These are phyloP conservation scores for Rutstroemia sp. DNA, from an alignment of 2,329 filamentous ascomycete species.

Conservation along the genomic window DNA sequence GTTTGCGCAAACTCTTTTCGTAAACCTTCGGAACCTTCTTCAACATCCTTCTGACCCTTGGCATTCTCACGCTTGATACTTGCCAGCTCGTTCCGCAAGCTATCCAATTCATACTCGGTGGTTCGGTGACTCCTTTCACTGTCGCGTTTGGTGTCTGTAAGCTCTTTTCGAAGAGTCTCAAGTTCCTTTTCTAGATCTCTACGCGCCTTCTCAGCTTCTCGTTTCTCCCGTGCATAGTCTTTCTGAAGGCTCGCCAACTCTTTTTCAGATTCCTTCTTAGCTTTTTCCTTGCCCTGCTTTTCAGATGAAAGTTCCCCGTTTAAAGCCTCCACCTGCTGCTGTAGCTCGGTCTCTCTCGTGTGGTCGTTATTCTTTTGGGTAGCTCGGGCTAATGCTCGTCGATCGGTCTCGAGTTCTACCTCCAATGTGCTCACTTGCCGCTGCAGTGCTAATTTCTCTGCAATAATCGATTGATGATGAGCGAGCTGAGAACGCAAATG, in stretches of 20 bases:
- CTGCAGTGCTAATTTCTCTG: conserved; percentile 74
- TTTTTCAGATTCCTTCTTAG: conserved; percentile 28
- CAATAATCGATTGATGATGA: conserved; percentile 59
- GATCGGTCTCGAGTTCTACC: conserved; percentile 77
- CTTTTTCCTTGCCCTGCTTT: conserved; percentile 25
- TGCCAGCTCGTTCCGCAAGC: conserved; percentile 28
- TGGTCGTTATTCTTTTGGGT: conserved; percentile 35
- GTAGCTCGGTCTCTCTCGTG: conserved; percentile 33
- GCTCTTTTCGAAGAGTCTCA: conserved; percentile 24
- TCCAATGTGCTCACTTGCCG: conserved; percentile 71
- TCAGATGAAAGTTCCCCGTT: conserved; percentile 30
- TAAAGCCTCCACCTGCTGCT: conserved; percentile 35
- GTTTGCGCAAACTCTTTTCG: conserved; percentile 30
- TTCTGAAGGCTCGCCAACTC: conserved; percentile 32
- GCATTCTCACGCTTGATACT: conserved; percentile 35
- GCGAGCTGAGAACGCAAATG: conserved; percentile 50
- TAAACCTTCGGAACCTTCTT: conserved; percentile 32
- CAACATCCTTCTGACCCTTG: conserved; percentile 43
- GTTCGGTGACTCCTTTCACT: conserved; percentile 37
- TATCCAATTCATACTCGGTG: conserved; percentile 25
- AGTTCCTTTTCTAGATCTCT: conserved; percentile 22
- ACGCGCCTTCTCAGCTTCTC: conserved; percentile 21
- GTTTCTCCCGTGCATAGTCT: conserved; percentile 29
- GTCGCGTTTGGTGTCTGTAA: conserved; percentile 32
- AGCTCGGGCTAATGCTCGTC: conserved; percentile 56